A percentile compares a stretch with the other conserved stretches of the same genome.
Evolutionary conservation across 345 rosid species (phyloP).

Genomic region (Sapria himalayana): DNA sequence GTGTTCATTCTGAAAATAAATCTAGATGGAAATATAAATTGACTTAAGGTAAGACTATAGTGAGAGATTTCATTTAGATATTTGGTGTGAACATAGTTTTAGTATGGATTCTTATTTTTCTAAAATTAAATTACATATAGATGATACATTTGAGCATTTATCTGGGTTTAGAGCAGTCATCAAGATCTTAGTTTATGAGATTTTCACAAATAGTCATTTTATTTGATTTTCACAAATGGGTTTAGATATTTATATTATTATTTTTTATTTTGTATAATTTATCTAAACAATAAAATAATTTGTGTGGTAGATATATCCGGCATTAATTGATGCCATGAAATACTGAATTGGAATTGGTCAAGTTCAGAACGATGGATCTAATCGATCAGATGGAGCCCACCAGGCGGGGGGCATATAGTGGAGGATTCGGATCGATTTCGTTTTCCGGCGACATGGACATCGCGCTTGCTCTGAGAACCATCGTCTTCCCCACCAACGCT

Average conservation of each 20-base stretch:
- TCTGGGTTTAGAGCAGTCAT: too few species aligned
- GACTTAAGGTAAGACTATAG: too few species aligned
- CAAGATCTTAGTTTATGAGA: too few species aligned
- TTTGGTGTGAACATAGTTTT: too few species aligned
- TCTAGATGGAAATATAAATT: too few species aligned
- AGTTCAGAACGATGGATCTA: conserved; percentile 80
- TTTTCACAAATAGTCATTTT: too few species aligned
- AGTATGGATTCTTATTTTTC: too few species aligned
- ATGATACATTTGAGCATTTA: too few species aligned
- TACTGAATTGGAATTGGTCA: conserved; percentile 7
- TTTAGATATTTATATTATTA: neutral
- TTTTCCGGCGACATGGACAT: conserved; percentile 76
- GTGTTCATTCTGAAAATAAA: too few species aligned
- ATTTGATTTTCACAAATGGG: neutral
- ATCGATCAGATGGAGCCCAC: conserved; percentile 52
- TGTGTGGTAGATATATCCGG: too few species aligned
- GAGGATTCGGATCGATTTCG: conserved; percentile 66
- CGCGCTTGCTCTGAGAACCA: conserved; percentile 61
- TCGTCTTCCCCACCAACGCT: conserved; percentile 49
- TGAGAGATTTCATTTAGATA: too few species aligned
- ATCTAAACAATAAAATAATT: neutral
- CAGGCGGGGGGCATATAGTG: conserved; percentile 82
- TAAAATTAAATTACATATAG: too few species aligned
- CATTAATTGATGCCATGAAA: neutral
- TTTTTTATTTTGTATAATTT: neutral